These are phyloP conservation scores for Ramalina intermedia DNA, from an alignment of 495 filamentous ascomycete genomes.

Conservation along the genomic window DNA sequence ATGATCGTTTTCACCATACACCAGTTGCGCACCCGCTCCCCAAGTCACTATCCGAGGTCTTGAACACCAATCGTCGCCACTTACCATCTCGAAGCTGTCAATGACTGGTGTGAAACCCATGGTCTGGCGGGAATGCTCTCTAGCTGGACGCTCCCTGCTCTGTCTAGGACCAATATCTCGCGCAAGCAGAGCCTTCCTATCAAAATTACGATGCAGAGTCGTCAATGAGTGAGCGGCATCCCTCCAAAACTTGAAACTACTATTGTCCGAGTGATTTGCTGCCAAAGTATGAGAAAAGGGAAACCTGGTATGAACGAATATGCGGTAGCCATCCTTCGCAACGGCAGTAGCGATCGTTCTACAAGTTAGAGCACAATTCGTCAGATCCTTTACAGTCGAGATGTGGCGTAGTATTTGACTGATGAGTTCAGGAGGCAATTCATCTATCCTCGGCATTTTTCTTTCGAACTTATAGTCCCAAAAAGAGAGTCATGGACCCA, in stretches of 20 bases:
- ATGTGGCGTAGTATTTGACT: constrained; percentile 39
- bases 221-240: constrained; percentile 42
- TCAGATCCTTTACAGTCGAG: constrained; percentile 34
- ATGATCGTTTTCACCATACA: constrained; percentile 27
- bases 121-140: constrained; percentile 34
- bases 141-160: neutral
- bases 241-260: constrained; percentile 25
- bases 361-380: constrained; percentile 34
- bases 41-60: constrained; percentile 44
- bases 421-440: constrained; percentile 50
- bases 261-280: neutral
- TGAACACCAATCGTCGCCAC: constrained; percentile 34
- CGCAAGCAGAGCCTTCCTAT: constrained; percentile 43
- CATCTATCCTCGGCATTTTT: constrained; percentile 5
- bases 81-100: constrained; percentile 44
- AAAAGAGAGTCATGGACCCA: too few relatives aligned
- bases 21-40: constrained; percentile 45
- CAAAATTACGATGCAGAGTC: constrained; percentile 42
- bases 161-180: constrained; percentile 32
- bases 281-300: constrained; percentile 20
- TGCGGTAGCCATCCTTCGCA: constrained; percentile 39
- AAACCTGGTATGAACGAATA: constrained; percentile 43
- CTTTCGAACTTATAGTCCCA: too few relatives aligned
- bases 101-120: constrained; percentile 49
- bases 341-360: constrained; percentile 34